Conservation (phyloP, 1,284 basidiomycete genomes). For the Rhodofomes roseus region DNA sequence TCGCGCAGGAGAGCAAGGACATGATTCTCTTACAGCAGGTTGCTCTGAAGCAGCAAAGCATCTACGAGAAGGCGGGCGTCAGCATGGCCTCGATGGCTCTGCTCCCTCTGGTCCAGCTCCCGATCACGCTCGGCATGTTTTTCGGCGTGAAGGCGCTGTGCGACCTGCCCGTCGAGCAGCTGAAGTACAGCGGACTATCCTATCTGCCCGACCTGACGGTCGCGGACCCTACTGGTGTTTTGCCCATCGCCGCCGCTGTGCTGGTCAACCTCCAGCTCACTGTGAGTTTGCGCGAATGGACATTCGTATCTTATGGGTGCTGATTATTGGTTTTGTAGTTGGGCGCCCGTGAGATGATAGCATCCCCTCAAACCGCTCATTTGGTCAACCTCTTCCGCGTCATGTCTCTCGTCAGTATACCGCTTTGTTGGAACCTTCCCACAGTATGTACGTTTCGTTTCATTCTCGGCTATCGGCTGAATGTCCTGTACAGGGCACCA, state of each 20-base stretch:
- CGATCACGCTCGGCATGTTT: conserved; percentile 84
- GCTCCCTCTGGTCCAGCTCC: conserved; percentile 70
- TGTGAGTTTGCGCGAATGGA: conserved; percentile 45
- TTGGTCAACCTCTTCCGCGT: conserved; percentile 72
- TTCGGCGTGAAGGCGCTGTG: conserved; percentile 78
- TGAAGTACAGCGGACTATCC: conserved; percentile 75
- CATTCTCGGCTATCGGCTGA: not conserved
- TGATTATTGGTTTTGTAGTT: conserved; percentile 33
- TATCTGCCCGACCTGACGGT: conserved; percentile 79
- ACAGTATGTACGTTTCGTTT: conserved; percentile 35
- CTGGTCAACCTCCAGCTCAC: conserved; percentile 72
- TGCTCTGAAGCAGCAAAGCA: conserved; percentile 52
- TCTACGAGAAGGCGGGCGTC: conserved; percentile 73
- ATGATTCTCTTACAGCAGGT: conserved; percentile 50
- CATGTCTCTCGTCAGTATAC: conserved; percentile 54
- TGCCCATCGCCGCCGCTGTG: conserved; percentile 66
- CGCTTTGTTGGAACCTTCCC: conserved; percentile 60
- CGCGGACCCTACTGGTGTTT: conserved; percentile 74
- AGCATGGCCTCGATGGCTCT: conserved; percentile 56
- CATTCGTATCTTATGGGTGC: not conserved
- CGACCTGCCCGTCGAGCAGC: conserved; percentile 64
- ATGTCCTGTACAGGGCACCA: conserved; percentile 46
- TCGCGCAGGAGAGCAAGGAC: conserved; percentile 40
- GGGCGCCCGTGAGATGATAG: conserved; percentile 55
- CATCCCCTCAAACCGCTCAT: conserved; percentile 55